These are phyloP conservation scores for Zoysia pacifica DNA, from an alignment of 176 grass and related monocot species.

Conservation along the genomic window DNA sequence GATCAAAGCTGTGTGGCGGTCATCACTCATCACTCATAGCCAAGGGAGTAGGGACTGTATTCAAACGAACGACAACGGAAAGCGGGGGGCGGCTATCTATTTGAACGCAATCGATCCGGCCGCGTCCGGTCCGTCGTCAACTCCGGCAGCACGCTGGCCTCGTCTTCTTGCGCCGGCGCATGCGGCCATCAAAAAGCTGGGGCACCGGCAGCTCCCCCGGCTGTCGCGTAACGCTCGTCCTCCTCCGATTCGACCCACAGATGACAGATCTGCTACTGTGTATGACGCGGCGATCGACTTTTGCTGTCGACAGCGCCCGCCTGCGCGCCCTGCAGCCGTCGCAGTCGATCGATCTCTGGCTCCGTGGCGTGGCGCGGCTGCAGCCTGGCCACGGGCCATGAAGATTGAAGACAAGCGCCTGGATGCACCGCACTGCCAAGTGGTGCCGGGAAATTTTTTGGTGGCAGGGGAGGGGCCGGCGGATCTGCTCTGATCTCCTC, in stretches of 20 bases:
- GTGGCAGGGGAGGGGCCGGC: background rate
- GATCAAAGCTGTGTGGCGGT: constrained; percentile 15
- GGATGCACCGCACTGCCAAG: background rate
- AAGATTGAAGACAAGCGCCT: constrained; percentile 14
- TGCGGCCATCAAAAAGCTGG: background rate
- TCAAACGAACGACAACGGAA: constrained; percentile 21
- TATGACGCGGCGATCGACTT: background rate
- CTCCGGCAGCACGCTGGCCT: background rate
- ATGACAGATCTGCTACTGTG: constrained; percentile 23
- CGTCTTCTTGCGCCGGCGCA: constrained; percentile 16
- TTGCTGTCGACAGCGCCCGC: constrained; percentile 37
- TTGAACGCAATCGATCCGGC: background rate
- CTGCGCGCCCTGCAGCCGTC: background rate
- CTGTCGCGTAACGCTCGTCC: constrained; percentile 40
- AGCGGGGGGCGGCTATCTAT: background rate
- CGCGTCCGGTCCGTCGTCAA: background rate
- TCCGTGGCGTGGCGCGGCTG: background rate
- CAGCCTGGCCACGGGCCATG: constrained; percentile 29
- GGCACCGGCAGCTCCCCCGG: background rate
- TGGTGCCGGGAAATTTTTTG: background rate
- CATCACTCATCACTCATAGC: constrained; percentile 1
- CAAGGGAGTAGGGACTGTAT: background rate
- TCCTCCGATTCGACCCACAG: background rate
- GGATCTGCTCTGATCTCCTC: no score
- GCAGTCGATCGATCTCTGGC: background rate